Conservation (phyloP, 495 filamentous ascomycete species). For the Penicillium manginii region DNA sequence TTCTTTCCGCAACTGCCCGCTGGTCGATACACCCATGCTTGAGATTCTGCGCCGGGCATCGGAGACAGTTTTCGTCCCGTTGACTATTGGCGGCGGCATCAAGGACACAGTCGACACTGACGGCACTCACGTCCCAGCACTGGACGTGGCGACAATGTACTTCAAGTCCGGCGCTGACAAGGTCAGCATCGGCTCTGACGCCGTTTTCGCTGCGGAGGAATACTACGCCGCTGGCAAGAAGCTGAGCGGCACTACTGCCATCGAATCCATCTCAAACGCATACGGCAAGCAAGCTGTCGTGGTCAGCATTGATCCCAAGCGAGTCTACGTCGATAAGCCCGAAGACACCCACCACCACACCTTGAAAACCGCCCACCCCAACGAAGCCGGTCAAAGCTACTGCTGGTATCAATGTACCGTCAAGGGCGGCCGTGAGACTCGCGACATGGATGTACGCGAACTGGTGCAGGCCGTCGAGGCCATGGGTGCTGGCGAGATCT, state of each 20-base stretch:
- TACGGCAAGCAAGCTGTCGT: constrained; percentile 98
- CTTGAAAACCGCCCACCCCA: constrained; percentile 68
- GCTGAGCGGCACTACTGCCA: constrained; percentile 80
- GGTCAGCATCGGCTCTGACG: constrained; percentile 95
- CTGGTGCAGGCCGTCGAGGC: constrained; percentile 88
- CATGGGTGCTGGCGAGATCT: constrained; percentile 92
- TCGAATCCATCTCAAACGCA: constrained; percentile 89
- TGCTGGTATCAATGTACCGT: constrained; percentile 99
- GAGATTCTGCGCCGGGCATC: constrained; percentile 86
- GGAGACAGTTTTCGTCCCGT: constrained; percentile 93
- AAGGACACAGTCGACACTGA: constrained; percentile 87
- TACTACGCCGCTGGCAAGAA: constrained; percentile 71
- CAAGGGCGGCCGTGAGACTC: constrained; percentile 88
- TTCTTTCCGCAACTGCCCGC: constrained; percentile 90
- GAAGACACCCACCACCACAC: constrained; percentile 79
- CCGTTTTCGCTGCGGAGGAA: constrained; percentile 88
- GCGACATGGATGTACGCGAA: constrained; percentile 88
- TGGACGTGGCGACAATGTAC: constrained; percentile 94
- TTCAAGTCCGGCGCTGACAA: constrained; percentile 99
- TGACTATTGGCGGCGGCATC: constrained; percentile 95
- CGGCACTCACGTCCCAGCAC: constrained; percentile 81
- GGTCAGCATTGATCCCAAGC: constrained; percentile 90
- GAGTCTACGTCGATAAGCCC: constrained; percentile 77
- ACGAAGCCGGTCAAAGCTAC: constrained; percentile 75
- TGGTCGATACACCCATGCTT: constrained; percentile 92